phyloP scores from a whole-genome alignment of 768 basidiomycete genomes.

The Amanita thiersii region DNA sequence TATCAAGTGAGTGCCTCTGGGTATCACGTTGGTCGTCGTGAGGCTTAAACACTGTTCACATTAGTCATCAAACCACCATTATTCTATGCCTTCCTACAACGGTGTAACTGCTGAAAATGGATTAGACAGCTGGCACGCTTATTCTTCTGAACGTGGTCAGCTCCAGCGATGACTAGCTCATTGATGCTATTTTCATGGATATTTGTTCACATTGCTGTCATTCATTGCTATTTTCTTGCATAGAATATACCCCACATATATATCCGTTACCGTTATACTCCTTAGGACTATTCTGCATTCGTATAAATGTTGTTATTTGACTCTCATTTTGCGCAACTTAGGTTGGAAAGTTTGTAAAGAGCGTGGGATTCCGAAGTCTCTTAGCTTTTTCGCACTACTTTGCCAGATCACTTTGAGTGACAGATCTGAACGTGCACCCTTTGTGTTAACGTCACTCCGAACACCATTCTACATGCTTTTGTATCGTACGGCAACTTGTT shows the following conservation, averaged over 20 bases:
- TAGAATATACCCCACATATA: slow-evolving; percentile 8
- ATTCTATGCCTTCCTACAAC: slow-evolving; percentile 42
- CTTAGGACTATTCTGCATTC: slow-evolving; percentile 5
- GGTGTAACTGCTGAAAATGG: slow-evolving; percentile 33
- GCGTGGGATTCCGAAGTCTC: slow-evolving; percentile 20
- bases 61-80: slow-evolving; percentile 20
- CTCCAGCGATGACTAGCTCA: slow-evolving; percentile 47
- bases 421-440: neutral
- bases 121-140: slow-evolving; percentile 56
- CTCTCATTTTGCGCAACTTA: neutral
- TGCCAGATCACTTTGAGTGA: neutral
- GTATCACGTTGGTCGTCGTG: neutral
- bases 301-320: slow-evolving; percentile 13
- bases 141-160: slow-evolving; percentile 57
- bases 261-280: slow-evolving; percentile 2
- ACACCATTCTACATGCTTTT: too few species aligned
- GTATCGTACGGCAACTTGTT: too few species aligned
- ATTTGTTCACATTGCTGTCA: neutral
- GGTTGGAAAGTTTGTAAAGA: slow-evolving; percentile 17
- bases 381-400: neutral
- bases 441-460: slow-evolving; percentile 5
- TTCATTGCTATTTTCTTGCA: slow-evolving; percentile 4
- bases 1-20: slow-evolving; percentile 38
- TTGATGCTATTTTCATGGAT: slow-evolving; percentile 7
- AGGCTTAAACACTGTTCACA: neutral